Percentiles rank a stretch among this genome's conserved stretches.
These are phyloP conservation scores for Eleusine indica DNA, from an alignment of 176 grass and related monocot species.

Conservation along the genomic window DNA sequence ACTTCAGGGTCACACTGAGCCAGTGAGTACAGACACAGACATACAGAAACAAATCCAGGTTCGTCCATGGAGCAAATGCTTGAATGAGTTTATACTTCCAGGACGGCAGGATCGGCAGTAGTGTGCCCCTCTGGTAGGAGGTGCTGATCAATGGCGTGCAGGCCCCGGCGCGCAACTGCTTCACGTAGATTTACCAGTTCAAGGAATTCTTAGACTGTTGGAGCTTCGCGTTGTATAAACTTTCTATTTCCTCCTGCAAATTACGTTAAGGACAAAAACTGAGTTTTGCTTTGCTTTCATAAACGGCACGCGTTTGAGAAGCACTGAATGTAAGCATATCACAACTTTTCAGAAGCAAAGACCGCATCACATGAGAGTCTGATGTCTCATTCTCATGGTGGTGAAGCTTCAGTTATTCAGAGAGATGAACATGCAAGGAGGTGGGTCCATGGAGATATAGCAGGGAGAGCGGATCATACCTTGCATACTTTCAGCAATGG, in stretches of 20 bases:
- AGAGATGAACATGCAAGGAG: not conserved
- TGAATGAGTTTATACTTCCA: not conserved
- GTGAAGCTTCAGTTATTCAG: not conserved
- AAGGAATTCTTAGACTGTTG: slow-evolving; percentile 66
- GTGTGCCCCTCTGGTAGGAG: not conserved
- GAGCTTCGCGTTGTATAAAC: slow-evolving; percentile 66
- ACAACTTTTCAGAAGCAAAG: not conserved
- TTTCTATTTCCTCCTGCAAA: slow-evolving; percentile 80
- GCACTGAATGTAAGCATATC: not conserved
- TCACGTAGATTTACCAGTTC: not conserved
- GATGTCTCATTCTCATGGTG: not conserved
- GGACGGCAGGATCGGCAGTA: not conserved
- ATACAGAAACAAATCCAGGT: not conserved
- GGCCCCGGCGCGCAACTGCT: not conserved
- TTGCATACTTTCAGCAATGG: slow-evolving; percentile 87
- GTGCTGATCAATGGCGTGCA: not conserved
- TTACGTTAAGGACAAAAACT: not conserved
- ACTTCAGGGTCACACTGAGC: not conserved
- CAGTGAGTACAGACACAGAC: no score
- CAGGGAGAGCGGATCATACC: slow-evolving; percentile 36
- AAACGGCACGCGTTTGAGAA: not conserved
- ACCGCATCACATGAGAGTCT: not conserved
- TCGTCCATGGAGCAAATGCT: not conserved
- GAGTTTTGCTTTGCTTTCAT: not conserved
- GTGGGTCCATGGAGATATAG: not conserved